Percentiles rank a stretch among this genome's conserved stretches.
These are phyloP conservation scores for Neocatenulostroma microsporum DNA, from an alignment of 2,329 filamentous ascomycete genomes.

Conservation along the genomic window DNA sequence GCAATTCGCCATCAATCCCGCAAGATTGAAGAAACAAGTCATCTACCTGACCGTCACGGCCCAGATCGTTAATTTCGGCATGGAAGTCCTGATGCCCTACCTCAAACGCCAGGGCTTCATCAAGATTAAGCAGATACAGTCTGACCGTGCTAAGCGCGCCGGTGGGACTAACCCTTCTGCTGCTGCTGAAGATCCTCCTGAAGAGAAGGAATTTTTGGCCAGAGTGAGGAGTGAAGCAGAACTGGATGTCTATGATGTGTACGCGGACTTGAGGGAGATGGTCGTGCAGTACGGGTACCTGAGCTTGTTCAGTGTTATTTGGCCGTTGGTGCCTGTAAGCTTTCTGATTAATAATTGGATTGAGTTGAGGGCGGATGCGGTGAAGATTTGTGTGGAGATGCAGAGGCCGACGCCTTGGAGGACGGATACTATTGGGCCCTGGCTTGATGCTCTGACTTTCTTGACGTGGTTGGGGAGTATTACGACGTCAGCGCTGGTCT, in stretches of 20 bases:
- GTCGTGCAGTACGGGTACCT: conserved; percentile 77
- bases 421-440: conserved; percentile 89
- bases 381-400: conserved; percentile 88
- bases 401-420: conserved; percentile 84
- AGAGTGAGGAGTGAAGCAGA: conserved; percentile 77
- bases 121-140: conserved; percentile 70
- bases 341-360: conserved; percentile 96
- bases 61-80: conserved; percentile 76
- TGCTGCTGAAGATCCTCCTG: conserved; percentile 56
- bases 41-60: conserved; percentile 95
- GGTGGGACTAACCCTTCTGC: conserved; percentile 38
- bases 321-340: conserved; percentile 83
- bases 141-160: conserved; percentile 51
- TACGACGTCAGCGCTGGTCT: conserved; percentile 79
- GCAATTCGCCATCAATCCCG: conserved; percentile 72
- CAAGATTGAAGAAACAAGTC: conserved; percentile 78
- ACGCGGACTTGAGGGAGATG: conserved; percentile 88
- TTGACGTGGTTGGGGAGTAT: conserved; percentile 90
- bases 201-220: conserved; percentile 72
- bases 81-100: conserved; percentile 79
- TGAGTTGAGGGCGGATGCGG: conserved; percentile 82
- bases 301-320: conserved; percentile 83
- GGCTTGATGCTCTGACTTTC: conserved; percentile 77
- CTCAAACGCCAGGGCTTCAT: conserved; percentile 69
- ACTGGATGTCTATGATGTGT: conserved; percentile 80